These are phyloP conservation scores for Scopulariopsis brevicaulis DNA, from an alignment of 2,329 filamentous ascomycete genomes.

Conservation along the genomic window DNA sequence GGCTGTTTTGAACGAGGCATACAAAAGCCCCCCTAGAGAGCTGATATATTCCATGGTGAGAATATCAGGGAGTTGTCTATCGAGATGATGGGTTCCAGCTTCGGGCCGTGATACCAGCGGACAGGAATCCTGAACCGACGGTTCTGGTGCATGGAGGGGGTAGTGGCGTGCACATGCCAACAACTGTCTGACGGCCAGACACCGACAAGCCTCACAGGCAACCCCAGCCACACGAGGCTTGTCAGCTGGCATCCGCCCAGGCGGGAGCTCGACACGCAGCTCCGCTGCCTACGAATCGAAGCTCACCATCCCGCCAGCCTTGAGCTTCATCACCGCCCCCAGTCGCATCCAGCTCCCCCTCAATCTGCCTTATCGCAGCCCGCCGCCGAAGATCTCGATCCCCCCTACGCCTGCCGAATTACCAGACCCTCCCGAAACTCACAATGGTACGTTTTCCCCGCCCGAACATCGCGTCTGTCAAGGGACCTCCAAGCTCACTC, in stretches of 20 bases:
- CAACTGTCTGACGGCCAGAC: neutral
- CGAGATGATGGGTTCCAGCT: too few species aligned
- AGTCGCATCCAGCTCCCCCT: neutral
- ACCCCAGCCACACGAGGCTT: constrained; percentile 5
- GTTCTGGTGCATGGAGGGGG: neutral
- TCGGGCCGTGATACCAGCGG: too few species aligned
- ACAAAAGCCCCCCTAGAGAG: too few species aligned
- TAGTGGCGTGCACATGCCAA: neutral
- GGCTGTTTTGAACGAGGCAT: too few species aligned
- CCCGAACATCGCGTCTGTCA: neutral
- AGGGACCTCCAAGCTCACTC: constrained; percentile 1
- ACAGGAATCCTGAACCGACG: too few species aligned
- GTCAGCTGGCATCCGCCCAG: neutral
- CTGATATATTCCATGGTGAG: too few species aligned
- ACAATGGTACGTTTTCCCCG: neutral
- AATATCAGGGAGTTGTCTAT: too few species aligned
- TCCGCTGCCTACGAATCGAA: constrained; percentile 4
- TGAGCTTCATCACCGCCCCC: constrained; percentile 8
- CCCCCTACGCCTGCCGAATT: neutral
- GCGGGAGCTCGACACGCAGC: constrained; percentile 6
- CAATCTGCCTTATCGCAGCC: neutral
- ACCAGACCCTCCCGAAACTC: neutral
- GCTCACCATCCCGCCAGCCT: constrained; percentile 7
- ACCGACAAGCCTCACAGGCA: neutral
- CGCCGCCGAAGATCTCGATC: neutral